Percentiles rank a stretch among this genome's conserved stretches.
These are phyloP conservation scores for Fragaria ananassa DNA, from an alignment of 306 rosid genomes.

Conservation along the genomic window DNA sequence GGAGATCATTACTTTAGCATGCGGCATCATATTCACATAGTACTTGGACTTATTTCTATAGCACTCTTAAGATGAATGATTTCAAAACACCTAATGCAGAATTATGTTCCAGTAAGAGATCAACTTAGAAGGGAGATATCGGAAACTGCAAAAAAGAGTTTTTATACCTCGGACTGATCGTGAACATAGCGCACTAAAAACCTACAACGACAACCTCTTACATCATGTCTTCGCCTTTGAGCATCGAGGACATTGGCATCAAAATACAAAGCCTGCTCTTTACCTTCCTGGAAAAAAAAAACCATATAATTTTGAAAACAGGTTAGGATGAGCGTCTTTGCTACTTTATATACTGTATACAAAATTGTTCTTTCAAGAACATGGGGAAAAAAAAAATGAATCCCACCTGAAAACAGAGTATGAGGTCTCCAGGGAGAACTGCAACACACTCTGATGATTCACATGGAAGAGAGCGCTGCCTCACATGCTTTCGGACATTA, in stretches of 20 bases:
- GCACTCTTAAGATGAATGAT: neutral
- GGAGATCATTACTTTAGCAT: constrained; percentile 12
- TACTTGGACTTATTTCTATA: neutral
- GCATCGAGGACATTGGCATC: constrained; percentile 99
- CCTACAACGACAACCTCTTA: constrained; percentile 99
- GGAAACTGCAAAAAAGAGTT: neutral
- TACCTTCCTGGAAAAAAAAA: constrained; percentile 70
- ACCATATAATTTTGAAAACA: constrained; percentile 12
- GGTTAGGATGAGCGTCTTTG: constrained; percentile 10
- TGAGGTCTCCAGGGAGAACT: constrained; percentile 94
- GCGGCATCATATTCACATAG: constrained; percentile 1
- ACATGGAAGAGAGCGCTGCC: constrained; percentile 95
- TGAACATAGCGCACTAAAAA: constrained; percentile 96
- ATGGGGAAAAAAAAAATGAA: constrained; percentile 8
- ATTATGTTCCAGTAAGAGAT: neutral
- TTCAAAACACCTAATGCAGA: neutral
- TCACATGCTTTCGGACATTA: constrained; percentile 70
- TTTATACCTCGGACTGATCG: constrained; percentile 87
- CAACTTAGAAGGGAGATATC: neutral
- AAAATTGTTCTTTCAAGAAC: constrained; percentile 17
- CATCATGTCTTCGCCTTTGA: constrained; percentile 96
- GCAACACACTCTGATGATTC: constrained; percentile 98
- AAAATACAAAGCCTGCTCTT: constrained; percentile 97
- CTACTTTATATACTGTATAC: too few relatives aligned
- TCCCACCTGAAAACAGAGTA: constrained; percentile 91